Evolutionary conservation across 2,329 filamentous ascomycete species (phyloP).

Genomic region (Fusarium poae): DNA sequence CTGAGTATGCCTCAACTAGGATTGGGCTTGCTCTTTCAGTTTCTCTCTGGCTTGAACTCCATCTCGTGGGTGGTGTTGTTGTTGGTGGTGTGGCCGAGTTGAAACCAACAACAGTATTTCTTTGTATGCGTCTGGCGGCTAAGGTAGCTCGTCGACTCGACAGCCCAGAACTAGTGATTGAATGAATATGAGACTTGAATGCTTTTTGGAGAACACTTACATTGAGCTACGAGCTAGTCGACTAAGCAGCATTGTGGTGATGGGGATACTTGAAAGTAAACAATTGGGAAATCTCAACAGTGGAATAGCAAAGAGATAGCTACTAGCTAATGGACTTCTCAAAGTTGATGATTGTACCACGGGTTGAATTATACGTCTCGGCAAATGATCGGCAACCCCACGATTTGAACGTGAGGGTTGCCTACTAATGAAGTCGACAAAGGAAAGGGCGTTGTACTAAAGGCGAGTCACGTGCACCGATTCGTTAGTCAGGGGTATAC

Average conservation of each 20-base stretch:
- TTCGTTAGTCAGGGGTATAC: not conserved
- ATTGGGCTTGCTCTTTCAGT: not conserved
- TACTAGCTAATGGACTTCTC: not conserved
- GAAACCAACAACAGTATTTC: slow-evolving; percentile 11
- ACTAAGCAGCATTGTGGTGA: slow-evolving; percentile 42
- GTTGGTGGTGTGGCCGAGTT: not conserved
- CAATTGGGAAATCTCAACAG: not conserved
- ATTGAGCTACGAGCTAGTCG: slow-evolving; percentile 37
- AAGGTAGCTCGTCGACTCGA: slow-evolving; percentile 27
- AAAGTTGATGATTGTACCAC: not conserved
- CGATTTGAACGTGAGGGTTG: slow-evolving; percentile 35
- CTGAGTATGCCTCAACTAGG: not conserved
- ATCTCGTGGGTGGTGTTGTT: slow-evolving; percentile 1
- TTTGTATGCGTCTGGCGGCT: slow-evolving; percentile 12
- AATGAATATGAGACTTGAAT: slow-evolving; percentile 18
- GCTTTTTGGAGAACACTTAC: slow-evolving; percentile 18
- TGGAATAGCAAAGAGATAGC: not conserved
- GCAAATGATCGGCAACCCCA: slow-evolving; percentile 34
- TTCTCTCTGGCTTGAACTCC: not conserved
- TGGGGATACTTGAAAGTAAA: not conserved
- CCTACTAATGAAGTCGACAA: slow-evolving; percentile 27
- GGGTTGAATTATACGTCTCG: slow-evolving; percentile 20
- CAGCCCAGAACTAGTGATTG: slow-evolving; percentile 31
- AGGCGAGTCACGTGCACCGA: slow-evolving; percentile 6
- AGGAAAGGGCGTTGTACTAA: slow-evolving; percentile 32